Evolutionary conservation across 2,329 filamentous ascomycete genomes (phyloP), one percentile per base, ranked within the genome.

Genomic region (Exserohilum turcica): DNA sequence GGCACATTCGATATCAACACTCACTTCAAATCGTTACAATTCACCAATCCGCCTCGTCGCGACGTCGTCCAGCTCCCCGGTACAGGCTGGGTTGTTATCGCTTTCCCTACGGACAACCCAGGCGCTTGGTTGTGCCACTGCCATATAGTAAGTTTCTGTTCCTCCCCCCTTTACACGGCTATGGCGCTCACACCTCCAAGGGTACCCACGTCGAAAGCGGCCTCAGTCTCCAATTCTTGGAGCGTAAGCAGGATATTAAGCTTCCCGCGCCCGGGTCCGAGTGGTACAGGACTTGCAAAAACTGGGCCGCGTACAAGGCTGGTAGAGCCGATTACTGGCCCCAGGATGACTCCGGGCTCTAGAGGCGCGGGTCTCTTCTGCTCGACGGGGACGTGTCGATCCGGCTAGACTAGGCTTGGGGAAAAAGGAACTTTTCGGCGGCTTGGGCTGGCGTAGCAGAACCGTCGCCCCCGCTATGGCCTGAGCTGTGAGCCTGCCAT

Each of bases 31-130:
- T 59, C 62, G 2, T 60, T 79, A 2, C 65, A 63, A 15, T 74
- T 74, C 54, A 56, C 40, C 6, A 74, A 75, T 24, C 74, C 74
- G 8, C 57, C 67, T 12, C 68, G 74, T 21, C 66, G 74, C 8
- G 74, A 76, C 43, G 70, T 72, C 5, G 61, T 64, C 15, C 57
- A 69, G 29, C 62, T 75, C 4, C 71, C 62, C 0, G 60, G 48
- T 3, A 48, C 48, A 2, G 74, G 73, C 5, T 78, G 79, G 64
- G 77, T 76, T 9, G 78, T 83, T 18, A 65, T 84, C 32, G 80
- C 80, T 32, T 82, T 82, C 66, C 64, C 71, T 42, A 78, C 79
- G 2, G 73, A 77, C 46, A 83, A 83, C 63, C 80, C 82, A 2
- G 82, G 82, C 16, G 66, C 67, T 12, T 73, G 70, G 69, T 48